Evolutionary conservation across 225 moss, liverwort and hornwort genomes (phyloP).

Genomic region (Physcomitrium patens): DNA sequence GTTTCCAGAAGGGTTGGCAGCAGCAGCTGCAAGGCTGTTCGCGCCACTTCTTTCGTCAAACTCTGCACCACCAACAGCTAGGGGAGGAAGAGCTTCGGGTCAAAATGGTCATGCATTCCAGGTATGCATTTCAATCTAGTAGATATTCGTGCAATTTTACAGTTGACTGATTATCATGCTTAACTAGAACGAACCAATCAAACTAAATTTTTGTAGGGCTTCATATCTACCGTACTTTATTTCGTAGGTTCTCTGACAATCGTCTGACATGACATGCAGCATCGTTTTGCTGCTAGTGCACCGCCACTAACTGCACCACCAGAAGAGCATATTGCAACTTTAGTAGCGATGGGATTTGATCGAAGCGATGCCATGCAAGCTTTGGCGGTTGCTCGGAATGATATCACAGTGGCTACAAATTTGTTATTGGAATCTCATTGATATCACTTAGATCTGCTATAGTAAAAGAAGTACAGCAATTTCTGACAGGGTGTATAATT

Average conservation of each 20-base stretch:
- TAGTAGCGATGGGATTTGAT: slow-evolving; percentile 86
- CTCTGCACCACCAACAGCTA: slow-evolving; percentile 46
- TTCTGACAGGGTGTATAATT: slow-evolving; percentile 6
- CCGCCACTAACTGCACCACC: slow-evolving; percentile 57
- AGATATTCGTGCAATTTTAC: not conserved
- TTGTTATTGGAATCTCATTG: slow-evolving; percentile 79
- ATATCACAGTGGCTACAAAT: slow-evolving; percentile 73
- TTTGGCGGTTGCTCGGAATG: slow-evolving; percentile 69
- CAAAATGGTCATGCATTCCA: slow-evolving; percentile 52
- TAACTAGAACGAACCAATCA: too few species aligned
- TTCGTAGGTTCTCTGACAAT: slow-evolving; percentile 12
- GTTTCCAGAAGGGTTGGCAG: slow-evolving; percentile 70
- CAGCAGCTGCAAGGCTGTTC: slow-evolving; percentile 56
- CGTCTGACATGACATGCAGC: slow-evolving; percentile 42
- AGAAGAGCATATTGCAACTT: slow-evolving; percentile 70
- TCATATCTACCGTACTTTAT: not conserved
- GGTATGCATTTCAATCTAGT: slow-evolving; percentile 34
- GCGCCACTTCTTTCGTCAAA: slow-evolving; percentile 60
- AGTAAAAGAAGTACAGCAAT: not conserved
- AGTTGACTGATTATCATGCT: not conserved
- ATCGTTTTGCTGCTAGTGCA: slow-evolving; percentile 62
- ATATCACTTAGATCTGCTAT: slow-evolving; percentile 3
- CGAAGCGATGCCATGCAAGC: slow-evolving; percentile 70
- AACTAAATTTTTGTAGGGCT: not conserved
- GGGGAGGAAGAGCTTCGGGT: slow-evolving; percentile 52